These are phyloP conservation scores for Pseudogymnoascus sp. DNA, from an alignment of 2,329 filamentous ascomycete genomes.

Conservation along the genomic window DNA sequence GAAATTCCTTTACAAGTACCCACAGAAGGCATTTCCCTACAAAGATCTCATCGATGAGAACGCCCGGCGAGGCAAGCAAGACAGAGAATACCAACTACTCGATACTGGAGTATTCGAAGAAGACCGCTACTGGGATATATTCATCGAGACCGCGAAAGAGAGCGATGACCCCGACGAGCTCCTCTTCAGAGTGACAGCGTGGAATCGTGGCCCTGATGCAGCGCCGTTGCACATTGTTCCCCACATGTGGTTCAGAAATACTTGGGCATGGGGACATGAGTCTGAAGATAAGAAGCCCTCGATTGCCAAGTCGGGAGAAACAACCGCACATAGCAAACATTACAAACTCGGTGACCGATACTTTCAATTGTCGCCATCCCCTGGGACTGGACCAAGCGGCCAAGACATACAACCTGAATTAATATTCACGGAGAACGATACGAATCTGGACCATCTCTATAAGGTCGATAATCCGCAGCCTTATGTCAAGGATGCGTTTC, in stretches of 20 bases:
- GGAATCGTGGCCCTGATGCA: constrained; percentile 86
- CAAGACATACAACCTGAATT: constrained; percentile 78
- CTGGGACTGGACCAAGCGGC: constrained; percentile 67
- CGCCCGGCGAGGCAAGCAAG: constrained; percentile 62
- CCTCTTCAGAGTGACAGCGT: constrained; percentile 88
- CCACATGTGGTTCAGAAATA: constrained; percentile 95
- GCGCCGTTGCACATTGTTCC: constrained; percentile 90
- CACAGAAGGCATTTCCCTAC: constrained; percentile 86
- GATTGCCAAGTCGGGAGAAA: constrained; percentile 58
- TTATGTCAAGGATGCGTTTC: constrained; percentile 94
- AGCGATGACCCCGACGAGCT: constrained; percentile 85
- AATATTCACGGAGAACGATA: constrained; percentile 93
- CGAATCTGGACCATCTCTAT: constrained; percentile 73
- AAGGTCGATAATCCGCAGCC: constrained; percentile 67
- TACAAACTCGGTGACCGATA: constrained; percentile 74
- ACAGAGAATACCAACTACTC: constrained; percentile 83
- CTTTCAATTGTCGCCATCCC: constrained; percentile 79
- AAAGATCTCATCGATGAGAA: constrained; percentile 81
- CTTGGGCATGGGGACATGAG: constrained; percentile 90
- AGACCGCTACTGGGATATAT: constrained; percentile 91
- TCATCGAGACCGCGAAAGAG: constrained; percentile 94
- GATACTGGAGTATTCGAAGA: constrained; percentile 87
- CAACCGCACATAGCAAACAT: constrained; percentile 69
- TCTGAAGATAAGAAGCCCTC: constrained; percentile 66
- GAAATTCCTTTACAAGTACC: constrained; percentile 98